Conservation (phyloP, 306 rosid genomes). For the Prosopis cineraria region DNA sequence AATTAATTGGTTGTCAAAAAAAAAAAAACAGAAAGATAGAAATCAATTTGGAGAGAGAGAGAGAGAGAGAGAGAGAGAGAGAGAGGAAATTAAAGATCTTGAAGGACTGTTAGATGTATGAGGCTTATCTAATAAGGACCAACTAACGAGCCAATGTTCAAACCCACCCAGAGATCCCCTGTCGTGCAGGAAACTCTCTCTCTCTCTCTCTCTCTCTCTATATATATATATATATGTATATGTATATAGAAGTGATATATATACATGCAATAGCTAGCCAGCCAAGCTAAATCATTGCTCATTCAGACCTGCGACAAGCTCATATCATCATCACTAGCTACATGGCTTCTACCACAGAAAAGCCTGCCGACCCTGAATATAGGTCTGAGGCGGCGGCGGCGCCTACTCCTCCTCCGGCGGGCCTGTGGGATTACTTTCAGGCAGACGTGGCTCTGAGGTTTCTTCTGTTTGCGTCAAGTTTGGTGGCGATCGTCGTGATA, state of each 20-base stretch:
- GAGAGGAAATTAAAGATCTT: too few species aligned
- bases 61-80: too few species aligned
- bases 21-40: too few species aligned
- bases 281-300: not conserved
- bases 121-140: too few species aligned
- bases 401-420: not conserved
- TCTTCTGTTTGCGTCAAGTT: conserved; percentile 66
- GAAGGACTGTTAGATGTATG: too few species aligned
- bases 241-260: conserved; percentile 24
- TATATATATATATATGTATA: too few species aligned
- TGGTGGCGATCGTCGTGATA: conserved; percentile 57
- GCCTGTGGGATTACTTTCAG: conserved; percentile 24
- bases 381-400: conserved; percentile 17
- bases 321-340: not conserved
- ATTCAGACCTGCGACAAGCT: conserved; percentile 25
- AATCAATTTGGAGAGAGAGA: too few species aligned
- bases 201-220: not conserved
- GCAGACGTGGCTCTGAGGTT: conserved; percentile 56
- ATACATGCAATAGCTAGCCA: conserved; percentile 31
- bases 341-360: conserved; percentile 70
- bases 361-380: conserved; percentile 52
- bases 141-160: too few species aligned
- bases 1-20: too few species aligned
- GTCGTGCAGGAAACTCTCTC: conserved; percentile 57
- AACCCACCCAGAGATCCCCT: conserved; percentile 20